These are phyloP conservation scores for Colletotrichum chrysophilum DNA, from an alignment of 2,329 filamentous ascomycete species.

Conservation along the genomic window DNA sequence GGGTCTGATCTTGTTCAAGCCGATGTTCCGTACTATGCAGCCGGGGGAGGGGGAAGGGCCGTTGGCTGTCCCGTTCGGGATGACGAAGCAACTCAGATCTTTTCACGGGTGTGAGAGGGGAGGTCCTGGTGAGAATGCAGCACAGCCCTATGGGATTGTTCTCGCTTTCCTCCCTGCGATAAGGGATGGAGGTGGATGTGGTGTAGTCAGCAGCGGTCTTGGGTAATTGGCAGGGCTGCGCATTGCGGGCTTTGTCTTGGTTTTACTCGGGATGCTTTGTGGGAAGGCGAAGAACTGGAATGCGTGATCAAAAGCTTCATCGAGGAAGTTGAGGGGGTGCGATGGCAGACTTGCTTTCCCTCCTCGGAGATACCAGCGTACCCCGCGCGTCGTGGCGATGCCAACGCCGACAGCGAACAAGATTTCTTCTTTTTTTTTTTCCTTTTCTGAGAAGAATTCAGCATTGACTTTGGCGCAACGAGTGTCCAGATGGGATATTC, in stretches of 20 bases:
- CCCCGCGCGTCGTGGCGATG: neutral
- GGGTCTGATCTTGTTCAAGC: neutral
- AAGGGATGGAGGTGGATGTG: neutral
- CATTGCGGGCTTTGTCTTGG: neutral
- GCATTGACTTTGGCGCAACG: neutral
- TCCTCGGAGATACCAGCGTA: neutral
- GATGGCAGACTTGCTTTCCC: neutral
- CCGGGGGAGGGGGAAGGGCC: neutral
- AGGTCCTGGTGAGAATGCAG: neutral
- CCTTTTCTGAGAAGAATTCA: neutral
- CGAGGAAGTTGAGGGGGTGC: fast-evolving
- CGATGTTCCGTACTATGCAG: neutral
- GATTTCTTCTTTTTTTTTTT: neutral
- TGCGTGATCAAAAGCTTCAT: neutral
- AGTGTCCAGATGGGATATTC: neutral
- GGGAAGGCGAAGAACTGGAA: fast-evolving
- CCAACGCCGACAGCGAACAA: neutral
- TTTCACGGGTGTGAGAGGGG: fast-evolving
- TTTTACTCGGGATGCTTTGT: neutral
- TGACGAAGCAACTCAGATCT: neutral
- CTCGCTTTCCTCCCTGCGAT: neutral
- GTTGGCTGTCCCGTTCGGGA: neutral
- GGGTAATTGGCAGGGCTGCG: neutral
- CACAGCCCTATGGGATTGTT: neutral
- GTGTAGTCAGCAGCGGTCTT: neutral